Base-by-base conservation (phyloP, 2,329 filamentous ascomycete species). In the Trichophyton benhamiae region DNA sequence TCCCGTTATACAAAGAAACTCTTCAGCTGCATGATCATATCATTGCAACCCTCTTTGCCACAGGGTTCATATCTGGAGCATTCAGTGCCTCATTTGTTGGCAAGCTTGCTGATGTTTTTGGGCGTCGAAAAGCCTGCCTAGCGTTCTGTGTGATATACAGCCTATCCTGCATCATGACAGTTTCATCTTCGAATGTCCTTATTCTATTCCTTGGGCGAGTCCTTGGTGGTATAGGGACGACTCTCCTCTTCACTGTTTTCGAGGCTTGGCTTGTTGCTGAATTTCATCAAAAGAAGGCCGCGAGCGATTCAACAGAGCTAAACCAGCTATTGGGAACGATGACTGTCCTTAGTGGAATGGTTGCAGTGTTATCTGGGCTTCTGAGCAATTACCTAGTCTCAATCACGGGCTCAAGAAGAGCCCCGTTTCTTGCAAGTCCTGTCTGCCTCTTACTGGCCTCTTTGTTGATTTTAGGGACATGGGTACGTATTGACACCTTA, bases 191-290 rank as follows among this genome's bases (percentile, higher is more conserved):
- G 27, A 72, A 75, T 62, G 72, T 79, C 13, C 68, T 68, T 11
- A 27, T 82, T 9, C 72, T 86, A 3, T 79, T 83, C 60, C 60
- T 76, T 0, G 83, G 83, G 11, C 75, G 83, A 57, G 69, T 80
- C 0, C 74, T 83, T 3, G 81, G 80, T 22, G 83, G 83, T 0
- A 63, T 84, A 53, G 79, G 77, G 30, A 81, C 81, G 38, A 83
- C 80, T 27, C 69, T 85, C 46, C 74, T 85, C 33, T 84, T 82
- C 72, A 82, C 77, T 49, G 80, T 78, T 3, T 84, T 84, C 64
- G 82, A 85, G 69, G 82, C 79, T 66, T 85, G 82, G 82, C 81
- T 85, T 75, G 78, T 85, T 30, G 77, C 80, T 55, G 82, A 85
- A 66, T 84, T 78, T 66, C 78, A 81, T 57, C 72, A 74, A 48